Conservation (phyloP, 768 basidiomycete genomes). For the Russula earlei region DNA sequence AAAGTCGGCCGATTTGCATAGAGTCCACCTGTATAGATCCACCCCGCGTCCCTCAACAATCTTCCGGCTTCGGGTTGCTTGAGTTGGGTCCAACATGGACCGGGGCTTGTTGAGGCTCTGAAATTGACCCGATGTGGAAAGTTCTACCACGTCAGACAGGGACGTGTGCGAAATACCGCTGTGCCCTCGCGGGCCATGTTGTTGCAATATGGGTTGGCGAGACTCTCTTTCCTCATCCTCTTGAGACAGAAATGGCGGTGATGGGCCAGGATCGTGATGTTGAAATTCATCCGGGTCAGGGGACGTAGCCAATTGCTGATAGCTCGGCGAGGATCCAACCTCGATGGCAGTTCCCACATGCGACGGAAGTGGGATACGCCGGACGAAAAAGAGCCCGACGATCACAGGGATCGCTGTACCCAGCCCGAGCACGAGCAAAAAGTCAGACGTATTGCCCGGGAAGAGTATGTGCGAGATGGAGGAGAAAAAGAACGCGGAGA, state of each 20-base stretch:
- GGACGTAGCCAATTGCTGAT: constrained; percentile 19
- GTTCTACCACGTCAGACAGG: constrained; percentile 2
- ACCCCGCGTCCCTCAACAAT: constrained; percentile 25
- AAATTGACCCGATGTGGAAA: constrained; percentile 1
- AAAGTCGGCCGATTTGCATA: constrained; percentile 50
- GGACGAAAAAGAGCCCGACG: constrained; percentile 63
- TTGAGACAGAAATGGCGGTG: constrained; percentile 1
- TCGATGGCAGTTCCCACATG: constrained; percentile 24
- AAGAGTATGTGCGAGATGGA: constrained; percentile 61
- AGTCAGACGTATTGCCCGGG: constrained; percentile 68
- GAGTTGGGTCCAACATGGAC: not conserved
- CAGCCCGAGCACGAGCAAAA: constrained; percentile 64
- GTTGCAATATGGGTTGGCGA: not conserved
- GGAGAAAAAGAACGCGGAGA: constrained; percentile 88
- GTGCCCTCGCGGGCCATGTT: not conserved
- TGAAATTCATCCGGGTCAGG: constrained; percentile 11
- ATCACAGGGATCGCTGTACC: constrained; percentile 78
- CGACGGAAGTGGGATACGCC: constrained; percentile 52
- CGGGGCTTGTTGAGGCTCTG: not conserved
- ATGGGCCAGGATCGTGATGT: constrained; percentile 8
- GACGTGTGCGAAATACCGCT: not conserved
- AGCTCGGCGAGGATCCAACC: constrained; percentile 16
- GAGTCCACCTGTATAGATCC: constrained; percentile 44
- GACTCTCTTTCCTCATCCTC: constrained; percentile 4
- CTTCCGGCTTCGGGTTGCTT: constrained; percentile 1